A percentile compares a stretch with the other conserved stretches of the same genome.
phyloP scores from a whole-genome alignment of 768 basidiomycete species.

The Tricholoma matsutake region DNA sequence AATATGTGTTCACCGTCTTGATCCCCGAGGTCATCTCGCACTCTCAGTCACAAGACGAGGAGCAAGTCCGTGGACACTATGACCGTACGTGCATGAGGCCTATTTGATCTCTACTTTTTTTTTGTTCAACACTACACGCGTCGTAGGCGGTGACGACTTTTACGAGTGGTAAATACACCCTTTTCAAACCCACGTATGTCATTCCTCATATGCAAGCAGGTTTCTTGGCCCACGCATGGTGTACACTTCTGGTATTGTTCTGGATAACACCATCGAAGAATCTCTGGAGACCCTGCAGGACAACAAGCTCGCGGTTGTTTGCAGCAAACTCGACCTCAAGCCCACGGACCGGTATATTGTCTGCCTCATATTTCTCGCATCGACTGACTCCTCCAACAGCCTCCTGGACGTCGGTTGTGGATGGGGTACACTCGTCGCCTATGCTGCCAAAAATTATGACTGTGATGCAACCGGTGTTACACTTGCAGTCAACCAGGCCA shows the following conservation, averaged over 20 bases:
- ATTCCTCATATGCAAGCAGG: slow-evolving; percentile 37
- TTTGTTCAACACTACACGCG: not conserved
- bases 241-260: slow-evolving; percentile 92
- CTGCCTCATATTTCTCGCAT: not conserved
- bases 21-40: slow-evolving; percentile 94
- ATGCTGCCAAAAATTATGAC: slow-evolving; percentile 96
- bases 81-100: slow-evolving; percentile 57
- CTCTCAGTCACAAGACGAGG: slow-evolving; percentile 87
- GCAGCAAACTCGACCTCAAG: slow-evolving; percentile 88
- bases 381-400: slow-evolving; percentile 26
- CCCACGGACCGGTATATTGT: slow-evolving; percentile 64
- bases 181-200: not conserved
- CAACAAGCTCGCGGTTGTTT: slow-evolving; percentile 95
- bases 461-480: slow-evolving; percentile 97
- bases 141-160: slow-evolving; percentile 87
- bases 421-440: slow-evolving; percentile 94
- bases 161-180: slow-evolving; percentile 65
- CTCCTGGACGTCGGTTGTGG: slow-evolving; percentile 88
- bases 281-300: slow-evolving; percentile 94
- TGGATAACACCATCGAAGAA: slow-evolving; percentile 65
- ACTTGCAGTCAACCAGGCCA: slow-evolving; percentile 84
- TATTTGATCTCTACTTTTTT: slow-evolving; percentile 3
- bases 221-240: slow-evolving; percentile 96
- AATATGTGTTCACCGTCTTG: slow-evolving; percentile 85
- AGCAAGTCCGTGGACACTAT: slow-evolving; percentile 94